Base-by-base conservation (phyloP, 2,329 filamentous ascomycete genomes). In the Cordyceps militaris region DNA sequence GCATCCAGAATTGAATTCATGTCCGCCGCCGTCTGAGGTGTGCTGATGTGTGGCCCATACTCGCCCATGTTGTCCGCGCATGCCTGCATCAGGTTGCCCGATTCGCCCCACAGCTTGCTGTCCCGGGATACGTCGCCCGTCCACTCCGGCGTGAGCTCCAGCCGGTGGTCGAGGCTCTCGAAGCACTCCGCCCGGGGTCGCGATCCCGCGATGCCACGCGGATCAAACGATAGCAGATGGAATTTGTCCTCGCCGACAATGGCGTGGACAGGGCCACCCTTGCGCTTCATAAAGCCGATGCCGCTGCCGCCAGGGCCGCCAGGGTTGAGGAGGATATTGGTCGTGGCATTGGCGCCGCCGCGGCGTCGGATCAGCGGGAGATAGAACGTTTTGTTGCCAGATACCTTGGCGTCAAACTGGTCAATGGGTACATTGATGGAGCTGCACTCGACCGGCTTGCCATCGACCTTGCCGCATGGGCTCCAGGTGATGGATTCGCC, bases 281-380 rank as follows among this genome's bases (percentile, higher is more conserved):
- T 60, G 13, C 69, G 63, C 30, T 70, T 64, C 2, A 79, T 49
- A 34, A 74, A 71, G 4, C 66, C 63, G n/a, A 74, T 62, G 3
- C 77, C 77, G 49, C 74, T 73, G 21, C 66, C 76, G 10, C 77
- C 78, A 0, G 78, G 78, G 0, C 78, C 78, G 40, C 77, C 77
- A 0, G 76, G 76, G 61, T 79, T 79, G 21, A 78, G 64, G 1
- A 80, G 62, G 23, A 80, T 63, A 55, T 76, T 76, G 48, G 70
- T 67, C 10, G 72, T 76, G 10, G 74, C 72, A n/a, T 74, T 71
- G 34, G 66, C 67, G 24, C 71, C 74, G 28, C 72, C 74, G 23
- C 76, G 72, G 56, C 77, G 59, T 19, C 77, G 73, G 19, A 76
- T 69, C 3, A 80, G 63, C 4, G 77, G 74, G 49, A 79, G 69